Base-by-base conservation (phyloP, 768 basidiomycete species). In the Sporobolomyces pararoseus region DNA sequence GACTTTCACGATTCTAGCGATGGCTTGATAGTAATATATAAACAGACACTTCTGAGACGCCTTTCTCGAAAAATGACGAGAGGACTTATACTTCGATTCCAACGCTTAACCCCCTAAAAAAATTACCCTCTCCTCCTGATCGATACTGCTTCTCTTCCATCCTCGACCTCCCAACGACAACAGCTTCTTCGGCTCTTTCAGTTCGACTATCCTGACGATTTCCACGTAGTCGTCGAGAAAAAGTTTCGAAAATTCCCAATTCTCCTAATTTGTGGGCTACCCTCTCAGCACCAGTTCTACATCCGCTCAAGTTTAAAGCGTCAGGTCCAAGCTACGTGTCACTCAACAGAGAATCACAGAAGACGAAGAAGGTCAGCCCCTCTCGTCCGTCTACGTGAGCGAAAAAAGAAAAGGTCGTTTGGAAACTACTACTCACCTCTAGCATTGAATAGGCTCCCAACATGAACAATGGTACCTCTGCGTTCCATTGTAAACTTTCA, bases 371-470 rank as follows among this genome's bases (percentile, higher is more conserved):
- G n/a, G n/a, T n/a, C n/a, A n/a, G n/a, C n/a, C n/a, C n/a, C n/a
- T n/a, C n/a, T n/a, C n/a, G 32, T 29, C 42, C 35, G 49, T 5
- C n/a, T 29, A n/a, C 34, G 19, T 10, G 10, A 16, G 49, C 7
- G 37, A 16, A 13, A 21, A 37, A 46, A 21, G 60, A 35, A 23
- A 57, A 44, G 37, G n/a, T n/a, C n/a, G n/a, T n/a, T n/a, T n/a
- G 14, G 25, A 23, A 25, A 25, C 7, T 25, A 5, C 27, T n/a
- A 49, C 71, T 25, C 53, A 72, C 71, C 67, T 73, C 72, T 9
- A 73, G 65, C 72, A 74, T 74, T 29, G 68, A 53, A 53, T 62
- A 74, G 0, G 72, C 72, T 7, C 72, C 72, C 37, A 65, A 31
- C 7, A 74, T 44, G 49, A 74, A 74, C 16, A 65, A 35, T 7